Evolutionary conservation across 257 asterid genomes (phyloP), one percentile per base, ranked within the genome.

Genomic region (Solanum virginianum): DNA sequence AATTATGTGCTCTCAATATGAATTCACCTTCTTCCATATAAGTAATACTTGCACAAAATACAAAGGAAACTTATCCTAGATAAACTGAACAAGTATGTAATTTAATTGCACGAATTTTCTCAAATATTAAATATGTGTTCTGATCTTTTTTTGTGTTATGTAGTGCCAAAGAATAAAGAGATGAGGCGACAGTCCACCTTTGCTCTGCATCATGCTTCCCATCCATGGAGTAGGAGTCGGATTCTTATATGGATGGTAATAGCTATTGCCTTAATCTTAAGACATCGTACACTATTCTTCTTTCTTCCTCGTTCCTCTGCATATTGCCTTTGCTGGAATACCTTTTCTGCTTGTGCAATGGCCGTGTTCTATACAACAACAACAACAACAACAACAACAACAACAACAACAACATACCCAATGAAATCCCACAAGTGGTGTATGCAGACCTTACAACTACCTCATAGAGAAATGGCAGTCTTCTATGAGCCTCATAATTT

Each of bases 121-220:
- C 4, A 75, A 24, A 14, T 15, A 24, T 1, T 22, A 47, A 49
- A 26, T 1, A n/a, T 15, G 60, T 72, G 57, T 18, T 72, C 57
- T 72, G 4, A 72, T 74, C 39, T 74, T 17, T 32, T 29, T 55
- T 60, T 82, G 56, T 13, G 24, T 54, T 29, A 32, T 84, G 74
- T 87, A 62, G 54, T 26, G 56, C 59, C 88, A 6, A 93, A 85
- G 91, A 86, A 85, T 91, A 94, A 90, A 88, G 93, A 92, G 87
- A 94, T 95, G 99, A 94, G 95, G 85, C 86, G 98, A 54, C 99
- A 94, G 87, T 85, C 97, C 80, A 95, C 99, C 55, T 95, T 95
- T 18, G 94, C 95, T 7, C 85, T 91, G 77, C 95, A 95, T 87
- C 99, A 91, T 69, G 97, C 99, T n/a, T 93, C 98, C 80, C 99